These are phyloP conservation scores for Agrostemma githago DNA, from an alignment of 148 eudicot species.

Conservation along the genomic window DNA sequence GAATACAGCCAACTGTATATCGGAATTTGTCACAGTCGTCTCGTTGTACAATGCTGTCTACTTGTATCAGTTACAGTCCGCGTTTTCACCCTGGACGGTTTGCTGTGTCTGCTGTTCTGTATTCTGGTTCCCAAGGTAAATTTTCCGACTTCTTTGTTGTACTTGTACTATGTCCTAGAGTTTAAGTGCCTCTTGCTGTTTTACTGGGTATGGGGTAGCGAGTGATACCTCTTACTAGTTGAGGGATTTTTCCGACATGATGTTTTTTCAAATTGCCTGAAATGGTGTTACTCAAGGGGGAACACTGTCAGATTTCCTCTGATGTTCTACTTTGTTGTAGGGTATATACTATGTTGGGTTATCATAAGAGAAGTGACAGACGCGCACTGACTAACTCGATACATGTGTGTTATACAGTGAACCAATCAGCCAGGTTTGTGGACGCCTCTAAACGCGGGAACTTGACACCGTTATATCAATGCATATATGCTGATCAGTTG, in stretches of 20 bases:
- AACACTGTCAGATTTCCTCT: neutral
- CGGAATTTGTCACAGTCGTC: neutral
- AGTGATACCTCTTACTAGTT: no score
- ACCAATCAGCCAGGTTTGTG: conserved; percentile 31
- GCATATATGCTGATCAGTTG: conserved; percentile 67
- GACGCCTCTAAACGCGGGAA: conserved; percentile 56
- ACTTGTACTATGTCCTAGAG: neutral
- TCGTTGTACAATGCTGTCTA: conserved; percentile 9
- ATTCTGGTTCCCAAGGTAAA: conserved; percentile 23
- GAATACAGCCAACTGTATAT: neutral
- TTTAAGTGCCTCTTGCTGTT: neutral
- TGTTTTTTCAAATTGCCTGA: neutral
- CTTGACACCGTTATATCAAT: conserved; percentile 48
- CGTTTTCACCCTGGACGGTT: neutral
- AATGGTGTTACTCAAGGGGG: neutral
- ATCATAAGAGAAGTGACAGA: neutral
- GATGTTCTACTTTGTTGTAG: neutral
- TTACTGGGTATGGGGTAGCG: no score
- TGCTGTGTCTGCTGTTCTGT: conserved; percentile 19
- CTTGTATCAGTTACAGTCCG: neutral
- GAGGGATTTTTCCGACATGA: neutral
- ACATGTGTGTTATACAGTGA: conserved; percentile 14
- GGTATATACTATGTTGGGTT: neutral
- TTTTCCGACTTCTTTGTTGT: neutral
- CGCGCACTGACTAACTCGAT: neutral